These are phyloP conservation scores for Hamamelis virginiana DNA, from an alignment of 164 flowering plant species.

Conservation along the genomic window DNA sequence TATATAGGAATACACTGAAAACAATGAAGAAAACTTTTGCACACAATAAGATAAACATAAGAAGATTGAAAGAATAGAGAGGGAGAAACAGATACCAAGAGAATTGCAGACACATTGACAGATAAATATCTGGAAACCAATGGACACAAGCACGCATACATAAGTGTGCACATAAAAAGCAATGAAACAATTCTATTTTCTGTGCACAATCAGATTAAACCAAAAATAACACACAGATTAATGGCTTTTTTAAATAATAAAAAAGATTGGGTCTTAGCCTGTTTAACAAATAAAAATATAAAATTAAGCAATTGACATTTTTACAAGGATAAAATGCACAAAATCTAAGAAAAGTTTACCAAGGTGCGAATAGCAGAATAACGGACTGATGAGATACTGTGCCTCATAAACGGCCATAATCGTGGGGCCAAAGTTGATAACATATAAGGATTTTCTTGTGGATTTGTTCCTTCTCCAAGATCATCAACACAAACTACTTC, in stretches of 20 bases:
- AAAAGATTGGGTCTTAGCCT: background rate
- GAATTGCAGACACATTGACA: too few relatives aligned
- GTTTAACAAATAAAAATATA: background rate
- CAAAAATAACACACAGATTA: too few relatives aligned
- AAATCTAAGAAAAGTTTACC: constrained; percentile 40
- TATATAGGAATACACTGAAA: too few relatives aligned
- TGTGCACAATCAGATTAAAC: too few relatives aligned
- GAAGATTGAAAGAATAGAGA: background rate
- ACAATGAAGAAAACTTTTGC: too few relatives aligned
- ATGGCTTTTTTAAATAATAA: too few relatives aligned
- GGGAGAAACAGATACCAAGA: background rate
- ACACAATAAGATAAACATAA: background rate
- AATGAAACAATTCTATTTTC: too few relatives aligned
- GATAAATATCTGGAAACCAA: too few relatives aligned
- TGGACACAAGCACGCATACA: too few relatives aligned
- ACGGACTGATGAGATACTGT: constrained; percentile 90
- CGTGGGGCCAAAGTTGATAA: constrained; percentile 87
- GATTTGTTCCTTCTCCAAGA: constrained; percentile 38
- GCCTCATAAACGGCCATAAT: constrained; percentile 99
- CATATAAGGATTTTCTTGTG: constrained; percentile 63
- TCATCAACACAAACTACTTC: constrained; percentile 47
- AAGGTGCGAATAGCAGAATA: constrained; percentile 86
- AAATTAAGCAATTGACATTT: background rate
- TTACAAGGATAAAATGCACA: background rate
- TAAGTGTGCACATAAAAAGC: too few relatives aligned